Evolutionary conservation across 345 rosid species (phyloP).

Genomic region (Murraya koenigii): DNA sequence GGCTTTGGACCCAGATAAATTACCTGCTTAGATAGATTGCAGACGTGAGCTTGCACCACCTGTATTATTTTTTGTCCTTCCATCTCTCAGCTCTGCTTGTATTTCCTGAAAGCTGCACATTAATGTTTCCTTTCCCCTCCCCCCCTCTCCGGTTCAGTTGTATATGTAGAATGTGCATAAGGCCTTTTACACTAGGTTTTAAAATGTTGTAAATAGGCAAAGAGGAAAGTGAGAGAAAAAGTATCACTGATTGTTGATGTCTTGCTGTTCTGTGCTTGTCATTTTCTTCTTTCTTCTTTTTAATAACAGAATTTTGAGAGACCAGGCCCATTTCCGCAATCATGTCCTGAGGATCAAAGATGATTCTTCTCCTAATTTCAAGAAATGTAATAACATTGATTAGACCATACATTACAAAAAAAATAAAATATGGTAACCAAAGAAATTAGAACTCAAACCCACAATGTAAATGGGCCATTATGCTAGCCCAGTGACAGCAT

Average conservation of each 20-base stretch:
- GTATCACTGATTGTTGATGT: background rate
- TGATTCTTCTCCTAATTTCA: no score
- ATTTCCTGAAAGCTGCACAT: constrained; percentile 4
- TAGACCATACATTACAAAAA: no score
- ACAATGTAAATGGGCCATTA: background rate
- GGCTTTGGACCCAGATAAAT: background rate
- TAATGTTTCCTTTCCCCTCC: no score
- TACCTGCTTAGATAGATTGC: constrained; percentile 1
- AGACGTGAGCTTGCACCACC: background rate
- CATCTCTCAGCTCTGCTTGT: background rate
- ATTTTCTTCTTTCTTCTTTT: background rate
- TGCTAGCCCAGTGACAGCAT: background rate
- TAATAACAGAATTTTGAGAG: background rate
- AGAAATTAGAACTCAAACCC: background rate
- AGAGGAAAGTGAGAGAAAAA: background rate
- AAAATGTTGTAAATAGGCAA: constrained; percentile 8
- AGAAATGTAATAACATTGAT: no score
- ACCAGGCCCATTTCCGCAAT: background rate
- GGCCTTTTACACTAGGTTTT: constrained; percentile 14
- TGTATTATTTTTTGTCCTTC: background rate
- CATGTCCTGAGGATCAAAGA: background rate
- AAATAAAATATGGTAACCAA: no score
- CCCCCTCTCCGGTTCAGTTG: no score
- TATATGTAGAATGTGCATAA: background rate
- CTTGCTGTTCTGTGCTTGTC: background rate